Conservation (phyloP, 176 grass and related monocot species). For the Puya raimondii region DNA sequence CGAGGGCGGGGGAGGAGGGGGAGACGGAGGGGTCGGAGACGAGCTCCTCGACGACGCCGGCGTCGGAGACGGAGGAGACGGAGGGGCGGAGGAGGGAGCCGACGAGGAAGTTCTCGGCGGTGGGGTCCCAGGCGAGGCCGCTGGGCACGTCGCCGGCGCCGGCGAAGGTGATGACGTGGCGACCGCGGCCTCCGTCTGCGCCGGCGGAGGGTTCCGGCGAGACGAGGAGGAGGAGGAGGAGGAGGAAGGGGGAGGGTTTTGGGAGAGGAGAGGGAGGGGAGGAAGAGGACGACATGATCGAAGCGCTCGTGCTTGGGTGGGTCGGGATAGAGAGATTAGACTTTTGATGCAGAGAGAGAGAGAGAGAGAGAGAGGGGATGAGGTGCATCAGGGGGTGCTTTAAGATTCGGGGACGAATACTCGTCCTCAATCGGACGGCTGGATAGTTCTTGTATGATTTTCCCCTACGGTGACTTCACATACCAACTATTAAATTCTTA, state of each 20-base stretch:
- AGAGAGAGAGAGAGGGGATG: no score
- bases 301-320: neutral
- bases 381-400: no score
- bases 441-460: no score
- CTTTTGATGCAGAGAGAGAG: no score
- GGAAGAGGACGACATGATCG: neutral
- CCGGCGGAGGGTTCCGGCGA: conserved; percentile 34
- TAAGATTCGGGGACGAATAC: no score
- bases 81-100: conserved; percentile 29
- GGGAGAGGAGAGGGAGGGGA: neutral
- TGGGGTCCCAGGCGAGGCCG: conserved; percentile 72
- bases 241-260: neutral
- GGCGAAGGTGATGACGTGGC: conserved; percentile 45
- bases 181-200: conserved; percentile 14
- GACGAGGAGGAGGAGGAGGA: conserved; percentile 13
- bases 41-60: conserved; percentile 59
- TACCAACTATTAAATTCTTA: no score
- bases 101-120: conserved; percentile 67
- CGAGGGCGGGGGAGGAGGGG: neutral
- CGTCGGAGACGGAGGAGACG: conserved; percentile 68
- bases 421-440: no score
- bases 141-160: conserved; percentile 17
- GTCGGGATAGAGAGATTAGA: neutral
- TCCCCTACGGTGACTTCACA: no score
- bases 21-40: conserved; percentile 25